A percentile compares a stretch with the other conserved stretches of the same genome.
These are phyloP conservation scores for Lentinula sp. DNA, from an alignment of 768 basidiomycete species.

Conservation along the genomic window DNA sequence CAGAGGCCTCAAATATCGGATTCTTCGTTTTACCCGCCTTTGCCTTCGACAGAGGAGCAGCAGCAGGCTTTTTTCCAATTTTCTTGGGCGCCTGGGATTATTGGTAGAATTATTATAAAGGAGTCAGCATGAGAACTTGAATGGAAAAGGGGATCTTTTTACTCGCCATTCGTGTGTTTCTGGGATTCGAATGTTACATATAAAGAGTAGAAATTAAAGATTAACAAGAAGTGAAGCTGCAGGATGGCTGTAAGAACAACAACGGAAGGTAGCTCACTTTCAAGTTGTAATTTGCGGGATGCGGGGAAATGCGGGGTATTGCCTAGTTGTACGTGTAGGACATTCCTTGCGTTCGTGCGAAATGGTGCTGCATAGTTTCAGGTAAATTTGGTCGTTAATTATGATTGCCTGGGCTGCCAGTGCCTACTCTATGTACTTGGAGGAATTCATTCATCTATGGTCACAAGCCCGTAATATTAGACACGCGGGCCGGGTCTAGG, in stretches of 20 bases:
- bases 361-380: not conserved
- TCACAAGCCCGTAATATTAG: too few species aligned
- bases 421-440: too few species aligned
- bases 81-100: conserved; percentile 48
- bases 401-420: not conserved
- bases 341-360: not conserved
- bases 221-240: not conserved
- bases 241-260: not conserved
- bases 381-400: not conserved
- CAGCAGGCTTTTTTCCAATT: conserved; percentile 74
- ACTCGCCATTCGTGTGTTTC: not conserved
- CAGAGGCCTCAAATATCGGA: conserved; percentile 87
- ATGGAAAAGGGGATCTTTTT: not conserved
- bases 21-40: conserved; percentile 78
- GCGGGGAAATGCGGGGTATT: not conserved
- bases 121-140: not conserved
- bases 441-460: not conserved
- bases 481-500: too few species aligned
- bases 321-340: not conserved
- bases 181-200: too few species aligned
- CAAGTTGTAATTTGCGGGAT: not conserved
- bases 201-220: not conserved
- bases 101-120: not conserved
- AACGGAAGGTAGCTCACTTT: not conserved
- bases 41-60: conserved; percentile 76